Percentiles rank a stretch among this genome's conserved stretches.
Evolutionary conservation across 305 asterid genomes (phyloP).

Genomic region (Solanum hybrid): DNA sequence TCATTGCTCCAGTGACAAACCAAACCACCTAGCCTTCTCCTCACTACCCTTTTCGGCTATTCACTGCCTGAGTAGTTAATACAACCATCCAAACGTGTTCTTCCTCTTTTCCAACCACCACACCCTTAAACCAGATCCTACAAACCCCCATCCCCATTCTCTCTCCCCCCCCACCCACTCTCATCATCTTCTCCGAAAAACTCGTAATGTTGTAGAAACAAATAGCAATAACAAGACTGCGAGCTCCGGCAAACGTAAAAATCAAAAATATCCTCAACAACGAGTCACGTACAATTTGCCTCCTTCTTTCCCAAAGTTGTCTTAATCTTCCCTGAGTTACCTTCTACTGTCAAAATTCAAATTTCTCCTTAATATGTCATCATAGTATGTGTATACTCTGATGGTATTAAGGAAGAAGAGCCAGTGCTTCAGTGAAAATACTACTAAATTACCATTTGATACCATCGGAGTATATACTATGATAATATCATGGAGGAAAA

Average conservation of each 20-base stretch:
- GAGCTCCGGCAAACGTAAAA: not conserved
- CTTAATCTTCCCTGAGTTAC: not conserved
- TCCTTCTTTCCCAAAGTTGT: not conserved
- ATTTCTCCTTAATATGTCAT: too few species aligned
- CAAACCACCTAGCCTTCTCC: not conserved
- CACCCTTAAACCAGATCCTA: not conserved
- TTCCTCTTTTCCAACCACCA: not conserved
- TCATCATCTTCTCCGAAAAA: not conserved
- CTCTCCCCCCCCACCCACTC: not conserved
- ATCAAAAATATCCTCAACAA: not conserved
- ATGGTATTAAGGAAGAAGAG: not conserved
- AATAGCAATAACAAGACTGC: not conserved
- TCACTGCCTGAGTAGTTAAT: not conserved
- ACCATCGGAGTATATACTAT: not conserved
- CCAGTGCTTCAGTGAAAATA: not conserved
- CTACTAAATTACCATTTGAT: not conserved
- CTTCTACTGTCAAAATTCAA: not conserved
- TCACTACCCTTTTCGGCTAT: not conserved
- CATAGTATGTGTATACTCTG: not conserved
- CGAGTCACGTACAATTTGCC: not conserved
- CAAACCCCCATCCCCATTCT: not conserved
- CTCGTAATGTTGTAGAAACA: not conserved
- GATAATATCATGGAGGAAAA: not conserved
- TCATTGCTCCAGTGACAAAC: not conserved
- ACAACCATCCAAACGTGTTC: not conserved